Evolutionary conservation across 2,329 filamentous ascomycete genomes (phyloP).

Genomic region (Colletotrichum cordylinicola): DNA sequence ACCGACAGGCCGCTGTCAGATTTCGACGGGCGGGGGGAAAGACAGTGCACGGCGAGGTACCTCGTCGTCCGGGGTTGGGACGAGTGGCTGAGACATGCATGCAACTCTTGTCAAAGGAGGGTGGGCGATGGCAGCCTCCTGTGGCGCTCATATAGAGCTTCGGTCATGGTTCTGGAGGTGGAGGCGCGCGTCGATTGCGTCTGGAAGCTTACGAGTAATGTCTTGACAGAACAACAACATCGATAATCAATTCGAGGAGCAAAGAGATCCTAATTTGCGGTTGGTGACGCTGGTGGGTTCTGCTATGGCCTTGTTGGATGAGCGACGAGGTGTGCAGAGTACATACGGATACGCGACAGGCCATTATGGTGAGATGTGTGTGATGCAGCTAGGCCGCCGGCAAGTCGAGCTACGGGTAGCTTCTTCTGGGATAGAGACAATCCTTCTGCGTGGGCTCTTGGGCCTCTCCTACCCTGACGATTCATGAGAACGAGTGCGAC

Average conservation of each 20-base stretch:
- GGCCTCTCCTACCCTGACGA: neutral
- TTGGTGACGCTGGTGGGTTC: neutral
- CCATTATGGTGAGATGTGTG: neutral
- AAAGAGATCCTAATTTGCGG: neutral
- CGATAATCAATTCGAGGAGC: neutral
- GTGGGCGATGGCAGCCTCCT: neutral
- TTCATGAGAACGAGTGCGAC: neutral
- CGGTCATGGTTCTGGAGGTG: neutral
- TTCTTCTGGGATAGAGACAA: neutral
- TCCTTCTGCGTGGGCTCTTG: neutral
- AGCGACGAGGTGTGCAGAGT: neutral
- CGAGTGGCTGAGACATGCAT: slow-evolving; percentile 2
- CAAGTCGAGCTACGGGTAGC: neutral
- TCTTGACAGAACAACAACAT: neutral
- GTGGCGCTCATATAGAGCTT: neutral
- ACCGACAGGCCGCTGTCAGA: slow-evolving; percentile 3
- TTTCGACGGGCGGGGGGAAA: neutral
- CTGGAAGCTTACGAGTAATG: neutral
- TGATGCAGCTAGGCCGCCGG: neutral
- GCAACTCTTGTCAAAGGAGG: neutral
- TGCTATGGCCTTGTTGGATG: neutral
- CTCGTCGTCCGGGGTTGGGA: neutral
- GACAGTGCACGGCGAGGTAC: neutral
- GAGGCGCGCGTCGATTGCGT: neutral
- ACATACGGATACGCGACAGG: neutral